Conservation (phyloP, 208 protist genomes). For the Trypanosoma caninum region DNA sequence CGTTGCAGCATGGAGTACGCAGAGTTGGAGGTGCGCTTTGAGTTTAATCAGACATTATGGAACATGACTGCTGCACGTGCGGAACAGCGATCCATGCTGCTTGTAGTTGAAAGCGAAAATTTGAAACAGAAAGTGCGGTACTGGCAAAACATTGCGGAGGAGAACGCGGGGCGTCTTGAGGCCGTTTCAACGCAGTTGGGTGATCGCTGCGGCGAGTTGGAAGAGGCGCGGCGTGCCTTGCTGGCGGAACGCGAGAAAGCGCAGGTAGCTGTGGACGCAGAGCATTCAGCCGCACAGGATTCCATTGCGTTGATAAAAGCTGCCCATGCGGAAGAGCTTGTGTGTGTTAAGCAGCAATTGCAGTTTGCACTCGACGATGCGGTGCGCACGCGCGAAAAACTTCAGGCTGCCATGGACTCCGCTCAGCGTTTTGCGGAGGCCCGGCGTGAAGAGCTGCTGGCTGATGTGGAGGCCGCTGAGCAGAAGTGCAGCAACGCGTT, state of each 20-base stretch:
- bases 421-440: neutral
- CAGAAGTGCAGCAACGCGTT: slow-evolving; percentile 1
- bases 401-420: neutral
- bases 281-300: slow-evolving; percentile 11
- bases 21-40: slow-evolving; percentile 26
- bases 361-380: slow-evolving; percentile 20
- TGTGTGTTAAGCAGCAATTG: slow-evolving; percentile 8
- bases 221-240: slow-evolving; percentile 22
- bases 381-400: slow-evolving; percentile 5
- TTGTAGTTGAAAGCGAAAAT: slow-evolving; percentile 35
- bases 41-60: slow-evolving; percentile 32
- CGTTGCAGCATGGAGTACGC: slow-evolving; percentile 33
- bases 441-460: slow-evolving; percentile 1
- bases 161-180: neutral
- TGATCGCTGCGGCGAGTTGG: slow-evolving; percentile 8
- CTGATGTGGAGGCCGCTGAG: neutral
- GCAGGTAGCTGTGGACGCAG: neutral
- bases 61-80: slow-evolving; percentile 28
- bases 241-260: slow-evolving; percentile 3
- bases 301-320: slow-evolving; percentile 15
- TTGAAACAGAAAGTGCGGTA: slow-evolving; percentile 28
- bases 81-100: slow-evolving; percentile 30
- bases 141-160: slow-evolving; percentile 36
- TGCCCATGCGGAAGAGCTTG: slow-evolving; percentile 12
- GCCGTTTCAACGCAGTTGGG: slow-evolving; percentile 2